These are phyloP conservation scores for Trichocomaceae sp. DNA, from an alignment of 2,329 filamentous ascomycete species.

Conservation along the genomic window DNA sequence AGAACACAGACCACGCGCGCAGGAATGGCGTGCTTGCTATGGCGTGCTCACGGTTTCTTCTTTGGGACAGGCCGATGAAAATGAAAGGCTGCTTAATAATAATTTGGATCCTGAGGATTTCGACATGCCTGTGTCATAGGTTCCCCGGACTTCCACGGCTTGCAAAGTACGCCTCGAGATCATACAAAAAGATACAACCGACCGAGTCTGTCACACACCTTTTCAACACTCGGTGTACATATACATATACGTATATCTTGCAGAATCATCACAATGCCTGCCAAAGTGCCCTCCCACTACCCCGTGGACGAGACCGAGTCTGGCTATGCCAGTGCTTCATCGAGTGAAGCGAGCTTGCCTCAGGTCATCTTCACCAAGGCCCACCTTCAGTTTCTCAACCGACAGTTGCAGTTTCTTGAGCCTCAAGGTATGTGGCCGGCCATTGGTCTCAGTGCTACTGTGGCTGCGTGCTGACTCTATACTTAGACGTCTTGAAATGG, in stretches of 20 bases:
- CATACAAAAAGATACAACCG: neutral
- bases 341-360: constrained; percentile 58
- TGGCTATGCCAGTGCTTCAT: constrained; percentile 62
- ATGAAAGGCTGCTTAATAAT: constrained; percentile 9
- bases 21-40: constrained; percentile 36
- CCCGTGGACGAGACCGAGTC: constrained; percentile 71
- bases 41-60: constrained; percentile 13
- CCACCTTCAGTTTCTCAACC: constrained; percentile 86
- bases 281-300: constrained; percentile 32
- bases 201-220: no score
- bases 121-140: neutral
- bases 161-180: neutral
- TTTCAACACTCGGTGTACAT: neutral
- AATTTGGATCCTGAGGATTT: constrained; percentile 2
- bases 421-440: constrained; percentile 54
- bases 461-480: constrained; percentile 13
- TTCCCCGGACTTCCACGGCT: neutral
- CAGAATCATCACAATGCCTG: constrained; percentile 28
- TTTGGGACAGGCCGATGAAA: constrained; percentile 9
- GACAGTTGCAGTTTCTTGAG: constrained; percentile 78
- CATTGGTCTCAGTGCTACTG: neutral
- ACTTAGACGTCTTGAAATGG: constrained; percentile 77
- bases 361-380: constrained; percentile 78
- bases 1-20: constrained; percentile 19
- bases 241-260: neutral